A percentile compares a stretch with the other conserved stretches of the same genome.
Conservation (phyloP, 1,139 yeast genomes). For the Pichia sp. region DNA sequence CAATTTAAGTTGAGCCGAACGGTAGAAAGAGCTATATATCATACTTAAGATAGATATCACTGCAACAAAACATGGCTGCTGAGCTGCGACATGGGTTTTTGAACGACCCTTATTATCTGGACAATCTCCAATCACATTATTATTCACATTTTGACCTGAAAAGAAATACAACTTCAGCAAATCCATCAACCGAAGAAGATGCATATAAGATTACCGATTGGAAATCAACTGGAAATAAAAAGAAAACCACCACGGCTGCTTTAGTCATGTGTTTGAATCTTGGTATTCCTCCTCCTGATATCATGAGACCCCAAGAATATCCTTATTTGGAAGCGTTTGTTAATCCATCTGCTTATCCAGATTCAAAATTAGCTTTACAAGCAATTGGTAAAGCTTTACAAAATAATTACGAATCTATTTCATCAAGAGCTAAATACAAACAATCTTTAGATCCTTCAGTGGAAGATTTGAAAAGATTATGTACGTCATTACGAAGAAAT, state of each 20-base stretch:
- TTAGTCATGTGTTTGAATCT: slow-evolving; percentile 81
- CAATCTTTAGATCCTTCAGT: slow-evolving; percentile 92
- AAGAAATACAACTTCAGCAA: slow-evolving; percentile 86
- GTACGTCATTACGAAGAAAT: slow-evolving; percentile 79
- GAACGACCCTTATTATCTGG: slow-evolving; percentile 26
- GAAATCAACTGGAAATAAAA: slow-evolving; percentile 86
- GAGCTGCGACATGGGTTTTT: slow-evolving; percentile 28
- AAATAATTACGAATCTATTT: slow-evolving; percentile 80
- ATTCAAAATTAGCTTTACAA: slow-evolving; percentile 87
- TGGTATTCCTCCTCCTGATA: slow-evolving; percentile 97
- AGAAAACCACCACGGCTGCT: slow-evolving; percentile 93
- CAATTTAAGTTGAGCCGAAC: too few relatives aligned
- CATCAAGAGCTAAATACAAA: slow-evolving; percentile 82
- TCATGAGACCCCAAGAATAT: slow-evolving; percentile 88
- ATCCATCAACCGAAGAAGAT: slow-evolving; percentile 59
- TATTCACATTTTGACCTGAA: slow-evolving; percentile 39
- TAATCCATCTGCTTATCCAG: slow-evolving; percentile 79
- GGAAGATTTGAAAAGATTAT: slow-evolving; percentile 89
- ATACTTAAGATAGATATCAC: not conserved
- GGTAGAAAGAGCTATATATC: too few relatives aligned
- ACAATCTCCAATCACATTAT: slow-evolving; percentile 27
- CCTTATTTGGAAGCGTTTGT: slow-evolving; percentile 93
- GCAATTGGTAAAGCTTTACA: slow-evolving; percentile 86
- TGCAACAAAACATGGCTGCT: slow-evolving; percentile 13
- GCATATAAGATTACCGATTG: slow-evolving; percentile 74